Evolutionary conservation across 306 rosid genomes (phyloP).

Genomic region (Cicer cuneatum): DNA sequence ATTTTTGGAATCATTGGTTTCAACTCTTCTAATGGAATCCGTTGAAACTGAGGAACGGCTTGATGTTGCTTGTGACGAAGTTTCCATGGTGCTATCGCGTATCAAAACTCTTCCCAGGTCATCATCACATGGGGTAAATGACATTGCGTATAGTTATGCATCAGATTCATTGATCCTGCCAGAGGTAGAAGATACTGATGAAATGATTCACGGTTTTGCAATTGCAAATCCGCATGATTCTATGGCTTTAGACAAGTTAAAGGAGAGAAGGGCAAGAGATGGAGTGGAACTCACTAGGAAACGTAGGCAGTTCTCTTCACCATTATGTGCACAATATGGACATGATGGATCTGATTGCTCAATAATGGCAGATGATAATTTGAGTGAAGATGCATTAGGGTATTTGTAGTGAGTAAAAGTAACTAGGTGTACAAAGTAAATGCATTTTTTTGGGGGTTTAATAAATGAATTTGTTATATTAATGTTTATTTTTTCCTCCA

Average conservation of each 20-base stretch:
- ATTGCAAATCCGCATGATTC: conserved; percentile 65
- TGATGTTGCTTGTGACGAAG: conserved; percentile 72
- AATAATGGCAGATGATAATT: conserved; percentile 56
- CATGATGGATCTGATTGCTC: conserved; percentile 69
- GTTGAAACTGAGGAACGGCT: conserved; percentile 79
- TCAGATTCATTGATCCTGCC: conserved; percentile 72
- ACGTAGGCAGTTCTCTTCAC: conserved; percentile 64
- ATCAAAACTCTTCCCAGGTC: conserved; percentile 71
- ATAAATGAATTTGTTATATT: conserved; percentile 42
- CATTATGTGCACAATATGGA: conserved; percentile 69
- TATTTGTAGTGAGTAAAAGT: conserved; percentile 52
- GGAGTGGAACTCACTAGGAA: conserved; percentile 65
- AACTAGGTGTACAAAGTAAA: conserved; percentile 45
- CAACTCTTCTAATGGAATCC: conserved; percentile 67
- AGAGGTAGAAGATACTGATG: conserved; percentile 72
- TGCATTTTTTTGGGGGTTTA: conserved; percentile 28
- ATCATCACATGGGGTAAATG: conserved; percentile 55
- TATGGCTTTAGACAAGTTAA: conserved; percentile 63
- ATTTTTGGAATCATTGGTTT: conserved; percentile 67
- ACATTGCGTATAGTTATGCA: conserved; percentile 56
- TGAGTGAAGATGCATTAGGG: conserved; percentile 63
- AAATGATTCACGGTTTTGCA: conserved; percentile 60
- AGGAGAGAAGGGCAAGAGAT: conserved; percentile 77
- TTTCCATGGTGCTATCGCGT: conserved; percentile 64
- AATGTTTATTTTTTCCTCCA: conserved; percentile 31